Base-by-base conservation (phyloP, 768 basidiomycete species). In the Candolleomyces efflorescens region DNA sequence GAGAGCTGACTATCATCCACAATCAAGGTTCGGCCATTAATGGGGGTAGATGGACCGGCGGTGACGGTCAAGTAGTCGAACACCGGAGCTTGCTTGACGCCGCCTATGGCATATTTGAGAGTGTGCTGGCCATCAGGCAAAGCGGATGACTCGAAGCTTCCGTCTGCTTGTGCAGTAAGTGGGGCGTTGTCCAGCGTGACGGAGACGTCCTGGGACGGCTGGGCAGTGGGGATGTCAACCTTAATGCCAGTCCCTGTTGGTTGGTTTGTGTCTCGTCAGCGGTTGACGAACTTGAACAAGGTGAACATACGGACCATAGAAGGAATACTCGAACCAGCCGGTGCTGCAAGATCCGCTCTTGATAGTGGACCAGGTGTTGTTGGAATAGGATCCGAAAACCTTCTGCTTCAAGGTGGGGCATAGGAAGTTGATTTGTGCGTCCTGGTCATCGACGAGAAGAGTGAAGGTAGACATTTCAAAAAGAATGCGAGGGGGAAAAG, bases 61-160 rank as follows among this genome's bases (percentile, higher is more conserved):
- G 68, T 70, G 32, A 77, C 65, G n/a, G 73, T 69, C 22, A 76
- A 54, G 58, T 75, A 79, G 59, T 79, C 78, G 39, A 79, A 71
- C 12, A 66, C 62, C 17, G 78, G 73, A n/a, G 60, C 58, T 11
- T 65, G 59, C 26, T 56, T 53, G 18, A 58, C 46, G 38, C 60
- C 62, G n/a, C 67, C 69, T 9, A 69, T 62, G 15, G 71, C 68
- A 61, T 75, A 75, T 0, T 66, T 67, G 49, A 78, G 56, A 26
- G 70, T 75, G 56, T 79, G 76, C 51, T 63, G 62, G 17, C 72
- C 72, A 55, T 78, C 76, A 7, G 62, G 18, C 2, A 79, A 64
- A 15, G 54, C 37, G 13, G 72, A 62, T 15, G 75, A 73, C 43
- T 66, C 64, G 48, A 67, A 77, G 44, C 57, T 60, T 3, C 74